A percentile compares a stretch with the other conserved stretches of the same genome.
phyloP scores from a whole-genome alignment of 305 asterid genomes.

The Plantago rigida region DNA sequence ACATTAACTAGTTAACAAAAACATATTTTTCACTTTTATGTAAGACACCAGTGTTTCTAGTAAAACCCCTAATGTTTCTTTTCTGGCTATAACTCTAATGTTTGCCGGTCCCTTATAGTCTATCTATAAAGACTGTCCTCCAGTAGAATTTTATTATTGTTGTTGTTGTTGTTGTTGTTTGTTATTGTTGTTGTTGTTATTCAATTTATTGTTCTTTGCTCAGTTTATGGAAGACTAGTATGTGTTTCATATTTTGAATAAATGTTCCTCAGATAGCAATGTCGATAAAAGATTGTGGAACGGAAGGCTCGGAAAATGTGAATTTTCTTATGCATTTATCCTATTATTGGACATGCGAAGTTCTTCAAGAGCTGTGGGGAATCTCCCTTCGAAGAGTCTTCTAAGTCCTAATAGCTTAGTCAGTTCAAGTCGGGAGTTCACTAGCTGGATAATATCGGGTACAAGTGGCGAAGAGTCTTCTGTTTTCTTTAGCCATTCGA shows the following conservation, averaged over 20 bases:
- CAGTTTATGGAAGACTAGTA: no score
- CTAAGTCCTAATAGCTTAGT: conserved; percentile 54
- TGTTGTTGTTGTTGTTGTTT: no score
- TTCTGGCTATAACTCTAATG: no score
- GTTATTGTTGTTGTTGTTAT: no score
- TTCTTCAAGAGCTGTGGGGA: conserved; percentile 40
- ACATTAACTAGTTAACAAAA: no score
- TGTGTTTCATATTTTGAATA: conserved; percentile 12
- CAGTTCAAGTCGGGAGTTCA: conserved; percentile 57
- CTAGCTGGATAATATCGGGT: conserved; percentile 92
- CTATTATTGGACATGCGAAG: conserved; percentile 50
- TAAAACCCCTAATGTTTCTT: no score
- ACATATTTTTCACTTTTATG: no score
- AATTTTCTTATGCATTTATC: conserved; percentile 64
- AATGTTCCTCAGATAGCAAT: conserved; percentile 48
- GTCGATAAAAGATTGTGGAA: conserved; percentile 54
- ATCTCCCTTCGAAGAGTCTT: conserved; percentile 36
- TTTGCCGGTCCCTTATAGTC: no score
- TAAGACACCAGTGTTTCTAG: no score
- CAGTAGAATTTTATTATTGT: no score
- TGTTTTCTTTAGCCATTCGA: conserved; percentile 64
- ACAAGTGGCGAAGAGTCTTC: conserved; percentile 65
- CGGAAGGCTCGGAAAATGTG: conserved; percentile 76
- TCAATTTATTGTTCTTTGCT: no score
- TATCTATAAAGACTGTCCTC: no score